Evolutionary conservation across 78 protist species (phyloP), one percentile per base, ranked within the genome.

Genomic region (Dictyostelium discoideum): DNA sequence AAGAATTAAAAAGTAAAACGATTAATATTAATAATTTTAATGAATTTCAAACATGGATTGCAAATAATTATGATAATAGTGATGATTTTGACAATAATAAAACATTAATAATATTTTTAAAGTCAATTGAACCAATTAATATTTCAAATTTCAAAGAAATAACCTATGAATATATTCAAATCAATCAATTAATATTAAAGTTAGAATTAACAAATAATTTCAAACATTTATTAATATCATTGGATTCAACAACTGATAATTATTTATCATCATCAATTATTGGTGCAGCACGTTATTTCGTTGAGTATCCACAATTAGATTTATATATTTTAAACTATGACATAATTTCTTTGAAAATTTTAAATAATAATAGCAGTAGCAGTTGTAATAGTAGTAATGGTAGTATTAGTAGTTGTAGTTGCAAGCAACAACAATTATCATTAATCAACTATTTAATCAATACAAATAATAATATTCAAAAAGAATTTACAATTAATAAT

Each of bases 141-240:
- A 82, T 40, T 24, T 14, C 24, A 9, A 89, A 79, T 81, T 89
- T 60, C 40, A 60, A 67, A 40, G 24, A 39, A 2, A 16, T 24
- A 2, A 69, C 87, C 0, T 24, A 26, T 60, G 87, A 81, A 29
- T 89, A 80, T 54, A 63, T 89, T 42, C 82, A 89, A n/a, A n/a
- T 89, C 20, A 81, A 89, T 48, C 94, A 89, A 81, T 11, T 39
- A 1, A 13, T 89, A 48, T 48, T 81, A 46, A 79, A 89, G 32
- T 26, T 60, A 2, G 26, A 76, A 46, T n/a, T 37, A 46, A 6
- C 39, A 44, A 18, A 37, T 46, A 26, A 26, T 11, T 69, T 69
- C 39, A 79, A 79, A 79, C 85, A 79, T 79, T 16, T 79, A 16
- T 46, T 79, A 79, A 0, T 79, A 24, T 79, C 85, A 40, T 44